Evolutionary conservation across 164 flowering plant species (phyloP).

Genomic region (Chimonanthus salicifolius): DNA sequence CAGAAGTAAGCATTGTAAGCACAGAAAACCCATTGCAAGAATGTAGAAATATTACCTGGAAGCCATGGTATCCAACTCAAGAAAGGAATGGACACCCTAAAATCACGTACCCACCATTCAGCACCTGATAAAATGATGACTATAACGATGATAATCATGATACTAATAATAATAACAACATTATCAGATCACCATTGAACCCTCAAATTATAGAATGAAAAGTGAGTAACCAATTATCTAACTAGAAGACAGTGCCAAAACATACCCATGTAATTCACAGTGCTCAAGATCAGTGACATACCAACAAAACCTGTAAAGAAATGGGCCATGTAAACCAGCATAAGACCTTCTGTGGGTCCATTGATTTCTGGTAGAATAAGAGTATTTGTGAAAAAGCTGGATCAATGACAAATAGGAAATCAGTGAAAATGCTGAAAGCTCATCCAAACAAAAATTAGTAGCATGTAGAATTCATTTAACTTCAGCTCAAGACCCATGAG

Average conservation of each 20-base stretch:
- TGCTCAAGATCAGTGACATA: constrained; percentile 23
- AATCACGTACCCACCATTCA: constrained; percentile 85
- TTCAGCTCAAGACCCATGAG: too few species aligned
- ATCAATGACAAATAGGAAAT: constrained; percentile 13
- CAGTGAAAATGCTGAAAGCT: constrained; percentile 2
- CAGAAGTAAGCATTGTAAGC: not conserved
- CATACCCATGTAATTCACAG: not conserved
- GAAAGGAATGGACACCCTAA: constrained; percentile 68
- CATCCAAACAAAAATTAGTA: not conserved
- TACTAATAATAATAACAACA: too few species aligned
- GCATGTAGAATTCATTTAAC: not conserved
- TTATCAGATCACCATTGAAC: not conserved
- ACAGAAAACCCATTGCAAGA: not conserved
- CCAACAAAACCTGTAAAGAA: constrained; percentile 81
- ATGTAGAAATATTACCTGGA: constrained; percentile 40
- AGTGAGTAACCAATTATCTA: not conserved
- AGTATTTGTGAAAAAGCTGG: constrained; percentile 93
- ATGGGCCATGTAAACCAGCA: constrained; percentile 76
- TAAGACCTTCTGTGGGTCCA: constrained; percentile 99
- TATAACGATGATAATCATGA: not conserved
- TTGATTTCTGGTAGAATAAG: constrained; percentile 87
- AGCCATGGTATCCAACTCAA: constrained; percentile 77
- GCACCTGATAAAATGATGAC: constrained; percentile 52
- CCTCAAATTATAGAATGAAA: not conserved
- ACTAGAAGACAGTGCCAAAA: not conserved